Conservation (phyloP, 163 green algal species). For the Trebouxiophyceae sp. region DNA sequence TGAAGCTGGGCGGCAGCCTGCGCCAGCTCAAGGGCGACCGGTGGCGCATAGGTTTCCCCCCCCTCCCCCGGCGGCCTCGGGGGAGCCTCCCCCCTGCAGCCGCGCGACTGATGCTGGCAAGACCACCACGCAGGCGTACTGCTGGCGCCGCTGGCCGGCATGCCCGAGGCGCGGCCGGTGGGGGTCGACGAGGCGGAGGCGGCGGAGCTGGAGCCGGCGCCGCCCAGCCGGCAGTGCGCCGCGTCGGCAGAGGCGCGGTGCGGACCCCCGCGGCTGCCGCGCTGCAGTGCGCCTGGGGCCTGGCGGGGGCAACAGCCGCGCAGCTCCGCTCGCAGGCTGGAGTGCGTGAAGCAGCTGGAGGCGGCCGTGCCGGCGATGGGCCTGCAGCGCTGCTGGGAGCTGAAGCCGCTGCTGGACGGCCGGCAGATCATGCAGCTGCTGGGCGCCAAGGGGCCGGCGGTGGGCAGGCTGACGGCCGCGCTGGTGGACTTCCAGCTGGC, state of each 20-base stretch:
- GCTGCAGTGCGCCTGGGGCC: too few species aligned
- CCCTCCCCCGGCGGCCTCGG: constrained; percentile 10
- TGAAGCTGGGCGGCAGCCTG: constrained; percentile 26
- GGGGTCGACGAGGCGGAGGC: constrained; percentile 24
- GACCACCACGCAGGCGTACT: constrained; percentile 24
- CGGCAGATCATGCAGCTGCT: constrained; percentile 55
- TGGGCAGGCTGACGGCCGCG: constrained; percentile 45
- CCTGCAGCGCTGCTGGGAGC: constrained; percentile 53
- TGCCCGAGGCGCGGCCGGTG: constrained; percentile 31
- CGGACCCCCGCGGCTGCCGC: too few species aligned
- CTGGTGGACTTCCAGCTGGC: constrained; percentile 68
- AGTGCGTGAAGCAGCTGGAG: background rate
- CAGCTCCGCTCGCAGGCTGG: background rate
- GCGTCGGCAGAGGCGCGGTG: too few species aligned
- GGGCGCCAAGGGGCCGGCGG: constrained; percentile 39
- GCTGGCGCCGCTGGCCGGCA: constrained; percentile 42
- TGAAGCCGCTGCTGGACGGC: constrained; percentile 64
- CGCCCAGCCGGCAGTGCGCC: too few species aligned
- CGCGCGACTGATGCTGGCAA: background rate
- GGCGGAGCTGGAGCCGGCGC: too few species aligned
- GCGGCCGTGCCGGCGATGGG: constrained; percentile 6
- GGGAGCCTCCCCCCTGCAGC: background rate
- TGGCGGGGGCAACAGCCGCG: too few species aligned
- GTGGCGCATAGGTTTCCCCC: background rate
- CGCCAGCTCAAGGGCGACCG: constrained; percentile 43